Percentiles rank a stretch among this genome's conserved stretches.
Evolutionary conservation across 495 filamentous ascomycete genomes (phyloP).

Genomic region (Gamarada debralockiae): DNA sequence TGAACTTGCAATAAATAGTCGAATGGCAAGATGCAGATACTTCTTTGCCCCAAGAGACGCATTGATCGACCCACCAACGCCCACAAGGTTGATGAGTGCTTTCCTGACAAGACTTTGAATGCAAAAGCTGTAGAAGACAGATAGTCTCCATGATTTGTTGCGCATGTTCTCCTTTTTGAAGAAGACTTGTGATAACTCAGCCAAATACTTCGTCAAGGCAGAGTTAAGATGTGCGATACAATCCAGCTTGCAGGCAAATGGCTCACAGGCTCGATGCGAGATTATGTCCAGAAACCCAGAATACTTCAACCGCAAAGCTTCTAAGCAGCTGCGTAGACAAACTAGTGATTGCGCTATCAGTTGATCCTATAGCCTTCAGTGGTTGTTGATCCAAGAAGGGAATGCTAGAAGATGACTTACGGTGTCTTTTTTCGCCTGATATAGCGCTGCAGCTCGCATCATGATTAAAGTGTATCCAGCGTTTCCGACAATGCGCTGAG

Average conservation of each 20-base stretch:
- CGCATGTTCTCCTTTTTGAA: conserved; percentile 37
- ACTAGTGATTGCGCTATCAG: conserved; percentile 30
- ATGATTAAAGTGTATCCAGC: conserved; percentile 29
- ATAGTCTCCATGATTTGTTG: conserved; percentile 31
- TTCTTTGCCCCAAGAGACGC: neutral
- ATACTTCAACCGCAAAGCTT: conserved; percentile 25
- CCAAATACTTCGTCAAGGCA: conserved; percentile 22
- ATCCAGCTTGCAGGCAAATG: conserved; percentile 27
- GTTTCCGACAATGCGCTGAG: conserved; percentile 37
- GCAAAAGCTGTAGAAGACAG: conserved; percentile 33
- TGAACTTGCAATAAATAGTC: neutral
- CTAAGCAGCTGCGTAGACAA: conserved; percentile 29
- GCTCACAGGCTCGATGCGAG: conserved; percentile 24
- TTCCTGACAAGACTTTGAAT: conserved; percentile 34
- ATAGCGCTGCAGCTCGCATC: conserved; percentile 29
- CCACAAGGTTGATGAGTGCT: conserved; percentile 25
- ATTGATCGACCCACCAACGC: neutral
- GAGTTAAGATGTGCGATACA: conserved; percentile 27
- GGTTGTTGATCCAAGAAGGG: neutral
- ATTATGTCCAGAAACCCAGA: conserved; percentile 15
- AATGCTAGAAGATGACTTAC: conserved; percentile 14
- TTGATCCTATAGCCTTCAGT: conserved; percentile 23
- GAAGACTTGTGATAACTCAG: conserved; percentile 32
- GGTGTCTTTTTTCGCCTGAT: conserved; percentile 29
- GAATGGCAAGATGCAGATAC: neutral